phyloP scores from a whole-genome alignment of 2,329 filamentous ascomycete species.

The Rhynchosporium agropyri region DNA sequence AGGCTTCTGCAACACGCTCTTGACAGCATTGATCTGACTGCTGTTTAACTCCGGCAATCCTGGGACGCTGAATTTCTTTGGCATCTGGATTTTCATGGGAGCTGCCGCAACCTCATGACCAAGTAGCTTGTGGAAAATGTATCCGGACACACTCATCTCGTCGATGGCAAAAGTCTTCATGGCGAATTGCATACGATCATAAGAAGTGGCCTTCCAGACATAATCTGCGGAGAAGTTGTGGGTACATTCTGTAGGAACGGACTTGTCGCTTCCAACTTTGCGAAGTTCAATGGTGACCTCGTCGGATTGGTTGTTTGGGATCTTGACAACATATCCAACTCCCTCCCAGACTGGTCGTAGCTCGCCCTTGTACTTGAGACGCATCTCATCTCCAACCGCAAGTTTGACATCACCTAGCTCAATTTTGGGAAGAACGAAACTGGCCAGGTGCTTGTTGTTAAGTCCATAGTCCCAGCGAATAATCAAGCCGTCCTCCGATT shows the following conservation, averaged over 20 bases:
- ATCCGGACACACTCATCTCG: conserved; percentile 97
- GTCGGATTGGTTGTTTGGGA: conserved; percentile 98
- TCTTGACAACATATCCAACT: conserved; percentile 98
- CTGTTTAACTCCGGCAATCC: conserved; percentile 92
- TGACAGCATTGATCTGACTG: conserved; percentile 95
- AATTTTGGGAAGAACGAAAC: conserved; percentile 94
- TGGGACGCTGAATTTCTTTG: conserved; percentile 95
- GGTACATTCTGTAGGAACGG: conserved; percentile 91
- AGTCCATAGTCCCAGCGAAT: conserved; percentile 94
- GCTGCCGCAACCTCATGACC: conserved; percentile 93
- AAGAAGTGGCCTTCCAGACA: conserved; percentile 99
- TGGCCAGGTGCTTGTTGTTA: conserved; percentile 96
- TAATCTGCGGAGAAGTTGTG: conserved; percentile 99
- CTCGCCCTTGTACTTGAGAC: conserved; percentile 93
- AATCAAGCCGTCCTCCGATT: conserved; percentile 92
- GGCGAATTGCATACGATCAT: conserved; percentile 97
- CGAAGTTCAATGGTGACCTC: conserved; percentile 95
- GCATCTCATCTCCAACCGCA: conserved; percentile 98
- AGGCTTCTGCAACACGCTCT: conserved; percentile 89
- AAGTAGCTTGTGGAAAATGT: conserved; percentile 96
- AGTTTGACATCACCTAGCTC: conserved; percentile 97
- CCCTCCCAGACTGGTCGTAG: conserved; percentile 92
- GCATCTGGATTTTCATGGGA: conserved; percentile 92
- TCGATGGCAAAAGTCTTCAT: conserved; percentile 99
- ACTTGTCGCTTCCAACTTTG: conserved; percentile 93